A percentile compares a stretch with the other conserved stretches of the same genome.
phyloP scores from a whole-genome alignment of 257 asterid genomes.

The Cinchona pubescens region DNA sequence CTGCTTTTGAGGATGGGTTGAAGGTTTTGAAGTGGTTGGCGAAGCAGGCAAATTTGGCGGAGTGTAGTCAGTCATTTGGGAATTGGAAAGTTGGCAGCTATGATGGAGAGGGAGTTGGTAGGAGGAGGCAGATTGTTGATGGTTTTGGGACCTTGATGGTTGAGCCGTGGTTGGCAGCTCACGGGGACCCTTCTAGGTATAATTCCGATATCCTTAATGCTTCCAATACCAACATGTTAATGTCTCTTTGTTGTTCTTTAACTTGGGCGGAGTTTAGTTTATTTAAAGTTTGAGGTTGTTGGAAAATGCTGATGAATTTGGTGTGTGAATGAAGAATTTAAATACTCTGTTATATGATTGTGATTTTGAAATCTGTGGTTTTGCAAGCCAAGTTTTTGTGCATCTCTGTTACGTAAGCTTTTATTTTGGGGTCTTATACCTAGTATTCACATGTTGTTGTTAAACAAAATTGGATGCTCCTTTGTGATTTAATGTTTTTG shows the following conservation, averaged over 20 bases:
- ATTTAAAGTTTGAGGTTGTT: no score
- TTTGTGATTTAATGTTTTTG: not conserved
- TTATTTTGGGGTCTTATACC: not conserved
- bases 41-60: constrained; percentile 75
- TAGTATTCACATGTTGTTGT: no score
- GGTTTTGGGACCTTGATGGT: constrained; percentile 63
- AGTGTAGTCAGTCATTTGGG: constrained; percentile 42
- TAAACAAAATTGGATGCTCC: not conserved
- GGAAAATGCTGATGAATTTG: not conserved
- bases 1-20: constrained; percentile 84
- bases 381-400: not conserved
- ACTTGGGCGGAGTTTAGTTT: not conserved
- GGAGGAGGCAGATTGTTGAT: constrained; percentile 69
- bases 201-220: not conserved
- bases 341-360: not conserved
- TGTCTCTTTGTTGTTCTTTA: not conserved
- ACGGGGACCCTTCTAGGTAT: constrained; percentile 80
- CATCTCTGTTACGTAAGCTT: not conserved
- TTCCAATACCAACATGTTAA: not conserved
- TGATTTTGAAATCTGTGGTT: not conserved
- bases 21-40: constrained; percentile 74
- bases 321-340: not conserved
- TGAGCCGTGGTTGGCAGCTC: constrained; percentile 95
- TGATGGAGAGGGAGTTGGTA: constrained; percentile 33
- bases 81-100: constrained; percentile 34